Evolutionary conservation across 2,329 filamentous ascomycete species (phyloP).

Genomic region (Colletotrichum eleusines): DNA sequence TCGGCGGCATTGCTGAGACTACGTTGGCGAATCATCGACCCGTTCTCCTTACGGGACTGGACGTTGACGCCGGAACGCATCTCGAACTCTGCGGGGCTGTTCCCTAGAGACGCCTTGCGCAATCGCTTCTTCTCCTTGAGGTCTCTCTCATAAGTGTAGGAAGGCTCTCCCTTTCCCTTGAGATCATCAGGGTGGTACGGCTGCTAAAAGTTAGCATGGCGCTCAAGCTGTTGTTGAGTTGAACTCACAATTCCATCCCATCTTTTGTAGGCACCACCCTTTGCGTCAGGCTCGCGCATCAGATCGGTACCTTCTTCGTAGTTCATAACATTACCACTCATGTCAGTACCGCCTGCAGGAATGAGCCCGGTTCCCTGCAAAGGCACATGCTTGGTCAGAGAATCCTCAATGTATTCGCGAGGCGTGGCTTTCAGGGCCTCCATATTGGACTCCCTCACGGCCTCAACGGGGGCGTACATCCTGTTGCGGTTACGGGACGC

Average conservation of each 20-base stretch:
- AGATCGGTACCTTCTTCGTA: slow-evolving; percentile 91
- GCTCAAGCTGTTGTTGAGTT: background rate
- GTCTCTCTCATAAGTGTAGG: slow-evolving; percentile 76
- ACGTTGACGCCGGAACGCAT: slow-evolving; percentile 56
- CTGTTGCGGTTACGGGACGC: slow-evolving; percentile 77
- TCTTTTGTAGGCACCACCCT: slow-evolving; percentile 81
- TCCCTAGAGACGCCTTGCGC: slow-evolving; percentile 45
- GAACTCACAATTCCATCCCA: slow-evolving; percentile 78
- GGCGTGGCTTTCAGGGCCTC: slow-evolving; percentile 87
- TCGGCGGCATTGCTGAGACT: slow-evolving; percentile 57
- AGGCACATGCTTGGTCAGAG: slow-evolving; percentile 78
- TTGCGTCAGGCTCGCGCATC: slow-evolving; percentile 77
- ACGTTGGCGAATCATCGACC: slow-evolving; percentile 53
- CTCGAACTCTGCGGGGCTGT: slow-evolving; percentile 59
- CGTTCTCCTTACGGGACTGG: slow-evolving; percentile 44
- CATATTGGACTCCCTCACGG: slow-evolving; percentile 77
- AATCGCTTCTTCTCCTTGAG: slow-evolving; percentile 68
- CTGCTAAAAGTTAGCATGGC: slow-evolving; percentile 50
- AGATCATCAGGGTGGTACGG: slow-evolving; percentile 81
- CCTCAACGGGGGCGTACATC: slow-evolving; percentile 78
- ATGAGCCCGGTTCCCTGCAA: slow-evolving; percentile 83
- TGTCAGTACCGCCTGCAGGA: slow-evolving; percentile 78
- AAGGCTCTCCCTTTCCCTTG: slow-evolving; percentile 86
- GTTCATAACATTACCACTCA: slow-evolving; percentile 75
- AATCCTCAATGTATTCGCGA: slow-evolving; percentile 79